Evolutionary conservation across 2,329 filamentous ascomycete genomes (phyloP), one percentile per base, ranked within the genome.

Genomic region (Rhinocladiella similis): DNA sequence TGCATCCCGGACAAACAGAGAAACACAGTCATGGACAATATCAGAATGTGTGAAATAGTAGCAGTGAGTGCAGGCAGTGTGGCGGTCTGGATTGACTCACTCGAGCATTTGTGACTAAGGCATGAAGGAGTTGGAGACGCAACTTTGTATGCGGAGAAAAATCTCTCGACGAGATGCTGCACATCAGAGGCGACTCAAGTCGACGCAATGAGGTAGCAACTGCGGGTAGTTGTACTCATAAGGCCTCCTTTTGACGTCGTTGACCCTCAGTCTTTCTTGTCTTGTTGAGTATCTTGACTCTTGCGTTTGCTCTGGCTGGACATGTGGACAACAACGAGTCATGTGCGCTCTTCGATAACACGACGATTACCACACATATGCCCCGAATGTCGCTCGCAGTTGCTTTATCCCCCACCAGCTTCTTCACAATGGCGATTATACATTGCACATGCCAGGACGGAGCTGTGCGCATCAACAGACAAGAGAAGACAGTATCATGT

Each of bases 341-440:
- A 41, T 25, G 22, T 35, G 22, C 27, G 45, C 20, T 35, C 22
- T 14, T 45, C 50, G 10, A 50, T 43, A 18, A 47, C n/a, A 27
- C 16, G 46, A 10, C 14, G 48, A 25, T 27, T 56, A 13, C 48
- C 14, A 12, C 59, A 61, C 36, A 43, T 59, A 10, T 59, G 59
- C 47, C 53, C 50, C 5, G 49, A 49, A 47, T 61, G 59, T 52
- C 56, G 20, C 6, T 16, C 18, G 5, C 38, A 27, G 12, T 19
- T 47, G 12, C 38, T 27, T 25, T 43, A 12, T 18, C 47, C n/a
- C n/a, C 41, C 35, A 7, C 2, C 42, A 9, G 25, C 39, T 35
- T 27, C 33, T 9, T 16, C 19, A 27, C 43, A 13, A 46, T 27
- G 43, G 10, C 20, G 19, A 46, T n/a, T 13, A 25, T 46, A 22